Conservation (phyloP, 345 rosid species). For the Populus davidiana region DNA sequence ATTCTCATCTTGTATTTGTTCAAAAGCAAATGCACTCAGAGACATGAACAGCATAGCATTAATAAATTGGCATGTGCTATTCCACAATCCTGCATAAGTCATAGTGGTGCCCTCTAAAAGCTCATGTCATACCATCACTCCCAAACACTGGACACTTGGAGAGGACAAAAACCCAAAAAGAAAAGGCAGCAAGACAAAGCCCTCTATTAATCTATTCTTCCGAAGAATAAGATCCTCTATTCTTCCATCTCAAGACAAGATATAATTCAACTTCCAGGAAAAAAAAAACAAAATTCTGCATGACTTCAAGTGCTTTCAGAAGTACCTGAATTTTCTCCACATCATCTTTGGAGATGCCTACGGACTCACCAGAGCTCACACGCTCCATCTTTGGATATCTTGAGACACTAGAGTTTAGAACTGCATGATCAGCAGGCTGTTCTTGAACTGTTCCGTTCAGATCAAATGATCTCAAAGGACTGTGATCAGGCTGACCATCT, state of each 20-base stretch:
- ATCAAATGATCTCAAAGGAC: constrained; percentile 44
- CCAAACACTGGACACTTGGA: neutral
- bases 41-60: neutral
- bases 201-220: neutral
- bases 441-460: constrained; percentile 57
- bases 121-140: neutral
- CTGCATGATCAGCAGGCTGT: constrained; percentile 39
- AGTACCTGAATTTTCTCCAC: constrained; percentile 72
- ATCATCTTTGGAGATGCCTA: constrained; percentile 58
- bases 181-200: neutral
- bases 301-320: neutral
- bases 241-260: neutral
- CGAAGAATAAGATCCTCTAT: neutral
- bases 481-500: constrained; percentile 28
- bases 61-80: neutral
- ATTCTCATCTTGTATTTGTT: neutral
- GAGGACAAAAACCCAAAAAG: neutral
- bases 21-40: neutral
- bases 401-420: constrained; percentile 23
- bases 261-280: neutral
- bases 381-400: constrained; percentile 38
- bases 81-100: neutral
- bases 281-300: neutral
- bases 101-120: neutral
- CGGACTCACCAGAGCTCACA: constrained; percentile 34